These are phyloP conservation scores for Mycena metata DNA, from an alignment of 768 basidiomycete genomes.

Conservation along the genomic window DNA sequence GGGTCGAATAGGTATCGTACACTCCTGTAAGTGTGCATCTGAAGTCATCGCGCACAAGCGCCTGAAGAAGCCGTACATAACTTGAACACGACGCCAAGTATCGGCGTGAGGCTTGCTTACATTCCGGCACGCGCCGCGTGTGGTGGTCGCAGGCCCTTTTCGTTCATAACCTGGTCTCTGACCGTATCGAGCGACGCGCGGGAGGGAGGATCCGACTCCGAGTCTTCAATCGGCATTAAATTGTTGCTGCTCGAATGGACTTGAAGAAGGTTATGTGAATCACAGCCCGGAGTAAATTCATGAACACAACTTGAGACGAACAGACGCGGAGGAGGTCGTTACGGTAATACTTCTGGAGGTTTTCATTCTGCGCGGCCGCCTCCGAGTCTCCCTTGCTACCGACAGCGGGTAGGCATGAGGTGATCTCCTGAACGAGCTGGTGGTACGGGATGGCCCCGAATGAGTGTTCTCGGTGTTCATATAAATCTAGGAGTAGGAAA, in stretches of 20 bases:
- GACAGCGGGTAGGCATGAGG: slow-evolving; percentile 10
- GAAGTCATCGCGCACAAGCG: slow-evolving; percentile 38
- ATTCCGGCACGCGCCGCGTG: slow-evolving; percentile 13
- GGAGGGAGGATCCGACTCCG: too few species aligned
- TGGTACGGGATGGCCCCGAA: slow-evolving; percentile 33
- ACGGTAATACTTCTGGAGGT: slow-evolving; percentile 16
- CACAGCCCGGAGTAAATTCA: too few species aligned
- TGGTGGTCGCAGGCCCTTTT: slow-evolving; percentile 20
- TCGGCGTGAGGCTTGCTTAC: background rate
- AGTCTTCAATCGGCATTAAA: too few species aligned
- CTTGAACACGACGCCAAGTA: background rate
- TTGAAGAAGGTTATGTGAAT: too few species aligned
- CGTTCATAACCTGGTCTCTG: background rate
- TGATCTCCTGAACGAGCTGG: slow-evolving; percentile 10
- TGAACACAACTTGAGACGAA: too few species aligned
- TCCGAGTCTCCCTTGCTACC: slow-evolving; percentile 15
- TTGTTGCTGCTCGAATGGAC: too few species aligned
- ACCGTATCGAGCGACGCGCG: too few species aligned
- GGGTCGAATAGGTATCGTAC: slow-evolving; percentile 27
- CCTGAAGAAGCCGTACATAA: slow-evolving; percentile 26
- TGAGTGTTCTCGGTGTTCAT: slow-evolving; percentile 22
- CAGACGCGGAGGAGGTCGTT: slow-evolving; percentile 35
- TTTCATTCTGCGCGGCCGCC: slow-evolving; percentile 16
- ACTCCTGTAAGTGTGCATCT: slow-evolving; percentile 33
- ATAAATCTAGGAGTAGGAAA: slow-evolving; percentile 31